These are phyloP conservation scores for Sclerotinia borealis DNA, from an alignment of 2,329 filamentous ascomycete species.

Conservation along the genomic window DNA sequence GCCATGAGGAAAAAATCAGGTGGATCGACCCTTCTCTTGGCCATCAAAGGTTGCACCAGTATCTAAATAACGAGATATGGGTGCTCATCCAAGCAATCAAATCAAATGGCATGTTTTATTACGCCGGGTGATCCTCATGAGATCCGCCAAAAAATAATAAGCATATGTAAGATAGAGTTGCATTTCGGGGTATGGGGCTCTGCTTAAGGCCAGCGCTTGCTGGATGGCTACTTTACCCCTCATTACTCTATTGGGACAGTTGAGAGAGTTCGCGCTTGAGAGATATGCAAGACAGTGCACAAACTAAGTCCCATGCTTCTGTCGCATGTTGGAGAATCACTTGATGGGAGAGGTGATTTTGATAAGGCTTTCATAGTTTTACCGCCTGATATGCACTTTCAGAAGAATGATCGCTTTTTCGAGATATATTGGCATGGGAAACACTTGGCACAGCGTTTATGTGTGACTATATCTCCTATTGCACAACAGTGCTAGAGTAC, in stretches of 20 bases:
- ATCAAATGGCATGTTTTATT: neutral
- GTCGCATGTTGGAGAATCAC: neutral
- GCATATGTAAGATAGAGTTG: neutral
- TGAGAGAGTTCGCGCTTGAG: neutral
- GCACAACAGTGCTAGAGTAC: neutral
- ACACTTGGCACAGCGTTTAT: neutral
- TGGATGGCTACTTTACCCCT: neutral
- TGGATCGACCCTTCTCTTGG: neutral
- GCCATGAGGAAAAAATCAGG: neutral
- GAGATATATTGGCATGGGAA: neutral
- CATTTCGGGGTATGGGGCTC: neutral
- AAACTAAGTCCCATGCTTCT: slow-evolving; percentile 1
- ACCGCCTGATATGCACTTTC: slow-evolving; percentile 2
- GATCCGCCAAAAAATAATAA: neutral
- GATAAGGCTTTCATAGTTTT: neutral
- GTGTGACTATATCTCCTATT: neutral
- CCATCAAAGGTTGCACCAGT: neutral
- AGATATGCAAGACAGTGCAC: neutral
- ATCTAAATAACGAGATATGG: neutral
- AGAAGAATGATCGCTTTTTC: slow-evolving; percentile 3
- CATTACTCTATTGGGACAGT: neutral
- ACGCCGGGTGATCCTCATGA: neutral
- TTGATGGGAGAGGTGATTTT: neutral
- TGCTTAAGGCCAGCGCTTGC: neutral
- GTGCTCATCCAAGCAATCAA: neutral